A percentile compares a stretch with the other conserved stretches of the same genome.
phyloP scores from a whole-genome alignment of 2,329 filamentous ascomycete species.

The Huntiella moniliformis region DNA sequence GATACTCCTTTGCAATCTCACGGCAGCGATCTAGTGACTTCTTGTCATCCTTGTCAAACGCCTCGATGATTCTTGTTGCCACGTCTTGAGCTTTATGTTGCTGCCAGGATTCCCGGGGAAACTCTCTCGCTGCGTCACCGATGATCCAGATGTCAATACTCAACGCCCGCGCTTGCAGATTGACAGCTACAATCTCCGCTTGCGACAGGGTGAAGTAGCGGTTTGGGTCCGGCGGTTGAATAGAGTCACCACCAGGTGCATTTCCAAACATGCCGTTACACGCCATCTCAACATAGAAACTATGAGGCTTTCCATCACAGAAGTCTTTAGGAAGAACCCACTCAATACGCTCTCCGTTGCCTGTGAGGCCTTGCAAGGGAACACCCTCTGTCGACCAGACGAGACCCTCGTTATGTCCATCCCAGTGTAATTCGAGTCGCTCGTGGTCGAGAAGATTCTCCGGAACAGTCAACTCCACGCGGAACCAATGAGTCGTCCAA shows the following conservation, averaged over 20 bases:
- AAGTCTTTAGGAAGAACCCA: constrained; percentile 76
- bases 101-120: constrained; percentile 74
- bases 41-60: constrained; percentile 64
- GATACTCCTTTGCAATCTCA: constrained; percentile 63
- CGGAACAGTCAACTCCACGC: constrained; percentile 61
- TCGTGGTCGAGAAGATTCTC: constrained; percentile 53
- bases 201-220: constrained; percentile 56
- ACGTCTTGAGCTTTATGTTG: constrained; percentile 70
- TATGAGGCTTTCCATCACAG: constrained; percentile 70
- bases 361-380: constrained; percentile 79
- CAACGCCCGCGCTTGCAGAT: constrained; percentile 64
- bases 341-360: constrained; percentile 70
- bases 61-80: constrained; percentile 75
- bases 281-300: constrained; percentile 93
- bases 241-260: constrained; percentile 62
- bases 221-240: constrained; percentile 77
- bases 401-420: constrained; percentile 83
- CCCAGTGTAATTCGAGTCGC: constrained; percentile 90
- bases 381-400: constrained; percentile 84
- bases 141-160: constrained; percentile 95
- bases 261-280: constrained; percentile 99
- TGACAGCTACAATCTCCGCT: constrained; percentile 78
- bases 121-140: constrained; percentile 76
- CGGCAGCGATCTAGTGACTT: constrained; percentile 63
- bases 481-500: constrained; percentile 98